Evolutionary conservation across 2,329 filamentous ascomycete genomes (phyloP), one percentile per base, ranked within the genome.

Genomic region (Sclerotinia glacialis): DNA sequence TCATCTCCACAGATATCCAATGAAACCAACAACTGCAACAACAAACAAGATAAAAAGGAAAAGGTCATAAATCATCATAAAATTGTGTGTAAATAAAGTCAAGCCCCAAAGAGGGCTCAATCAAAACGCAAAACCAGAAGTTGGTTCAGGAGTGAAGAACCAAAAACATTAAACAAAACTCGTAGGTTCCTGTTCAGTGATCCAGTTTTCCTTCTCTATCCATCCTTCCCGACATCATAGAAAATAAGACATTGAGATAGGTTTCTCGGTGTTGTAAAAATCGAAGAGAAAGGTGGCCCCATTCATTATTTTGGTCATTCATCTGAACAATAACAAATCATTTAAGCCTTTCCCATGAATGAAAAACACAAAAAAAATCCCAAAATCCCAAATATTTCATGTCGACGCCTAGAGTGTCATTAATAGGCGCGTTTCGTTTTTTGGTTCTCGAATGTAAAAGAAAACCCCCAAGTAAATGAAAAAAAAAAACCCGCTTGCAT

Each of bases 381-480:
- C 37, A 40, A 50, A 52, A 65, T 31, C 47, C 54, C 64, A 47
- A 52, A 61, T 31, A 8, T 65, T 61, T 65, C 44, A 23, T 65
- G 40, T 68, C 66, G 67, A 66, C 71, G 71, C 72, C 71, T 74
- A 73, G 72, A 69, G 68, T 74, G 64, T 42, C 73, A 74, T 75
- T 71, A 75, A 62, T 70, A 74, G 72, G 72, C 70, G 68, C 69
- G 70, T 71, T 70, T 64, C 47, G 53, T 47, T 47, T 54, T 64
- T 62, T 65, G 60, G 60, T 64, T 61, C 58, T 61, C 28, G 5
- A 61, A 31, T 37, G 58, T 21, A 49, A 49, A 67, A 68, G 61
- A 59, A 64, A 67, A 61, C 53, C 62, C 53, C 64, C 26, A 61
- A 62, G 28, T 31, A 18, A 12, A 12, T 12, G 12, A 37, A 12